phyloP scores from a whole-genome alignment of 805 yeast species.

The Myxozyma mucilagina region DNA sequence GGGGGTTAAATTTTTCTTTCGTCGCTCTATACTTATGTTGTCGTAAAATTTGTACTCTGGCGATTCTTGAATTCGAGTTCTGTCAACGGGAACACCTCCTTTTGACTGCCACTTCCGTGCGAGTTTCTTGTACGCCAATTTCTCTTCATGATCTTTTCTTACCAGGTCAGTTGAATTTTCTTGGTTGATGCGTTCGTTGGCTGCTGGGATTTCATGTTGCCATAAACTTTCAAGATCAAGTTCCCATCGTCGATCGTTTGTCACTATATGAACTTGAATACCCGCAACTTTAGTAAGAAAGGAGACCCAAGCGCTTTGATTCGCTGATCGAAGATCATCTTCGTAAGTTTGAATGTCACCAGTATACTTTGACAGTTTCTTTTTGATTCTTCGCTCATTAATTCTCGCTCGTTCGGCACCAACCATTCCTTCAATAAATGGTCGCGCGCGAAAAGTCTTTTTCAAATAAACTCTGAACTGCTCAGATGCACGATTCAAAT shows the following conservation, averaged over 20 bases:
- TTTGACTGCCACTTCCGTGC: conserved; percentile 10
- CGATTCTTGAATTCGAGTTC: conserved; percentile 6
- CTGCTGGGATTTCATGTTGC: conserved; percentile 36
- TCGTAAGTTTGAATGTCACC: conserved; percentile 54
- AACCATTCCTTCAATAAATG: conserved; percentile 70
- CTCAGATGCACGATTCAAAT: conserved; percentile 67
- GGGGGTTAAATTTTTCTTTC: not conserved
- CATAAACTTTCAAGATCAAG: conserved; percentile 73
- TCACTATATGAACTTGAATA: conserved; percentile 70
- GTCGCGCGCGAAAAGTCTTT: conserved; percentile 47
- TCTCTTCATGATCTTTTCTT: conserved; percentile 1
- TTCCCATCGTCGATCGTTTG: conserved; percentile 64
- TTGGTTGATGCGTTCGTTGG: not conserved
- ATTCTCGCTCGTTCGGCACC: conserved; percentile 57
- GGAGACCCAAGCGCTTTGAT: conserved; percentile 76
- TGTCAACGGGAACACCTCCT: conserved; percentile 8
- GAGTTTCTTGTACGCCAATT: conserved; percentile 1
- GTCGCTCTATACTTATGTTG: not conserved
- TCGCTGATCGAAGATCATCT: conserved; percentile 51
- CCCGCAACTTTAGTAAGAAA: conserved; percentile 65
- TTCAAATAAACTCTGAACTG: conserved; percentile 62
- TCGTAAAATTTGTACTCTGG: conserved; percentile 7
- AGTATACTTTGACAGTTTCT: conserved; percentile 55
- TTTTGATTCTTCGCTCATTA: conserved; percentile 53
- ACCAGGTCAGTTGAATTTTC: not conserved